Percentiles rank a stretch among this genome's conserved stretches.
These are phyloP conservation scores for Aspergillus steynii DNA, from an alignment of 495 filamentous ascomycete genomes.

Conservation along the genomic window DNA sequence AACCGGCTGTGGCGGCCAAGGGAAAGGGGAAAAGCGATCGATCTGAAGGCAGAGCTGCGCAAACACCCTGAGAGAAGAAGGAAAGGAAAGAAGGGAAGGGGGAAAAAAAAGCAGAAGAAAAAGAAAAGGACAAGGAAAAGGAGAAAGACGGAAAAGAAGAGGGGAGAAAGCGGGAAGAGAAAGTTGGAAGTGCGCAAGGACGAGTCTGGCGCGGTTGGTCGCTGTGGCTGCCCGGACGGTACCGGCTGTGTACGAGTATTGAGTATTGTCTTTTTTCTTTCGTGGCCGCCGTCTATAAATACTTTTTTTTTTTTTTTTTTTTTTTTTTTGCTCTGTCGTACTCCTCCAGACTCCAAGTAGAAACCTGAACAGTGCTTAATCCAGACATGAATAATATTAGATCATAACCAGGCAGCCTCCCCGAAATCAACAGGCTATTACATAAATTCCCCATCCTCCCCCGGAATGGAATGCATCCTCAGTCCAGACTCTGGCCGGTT, in stretches of 20 bases:
- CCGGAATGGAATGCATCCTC: background rate
- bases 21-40: constrained; percentile 40
- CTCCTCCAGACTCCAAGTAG: too few relatives aligned
- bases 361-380: too few relatives aligned
- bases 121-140: constrained; percentile 12
- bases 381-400: background rate
- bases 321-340: background rate
- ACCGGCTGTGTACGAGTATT: background rate
- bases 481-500: background rate
- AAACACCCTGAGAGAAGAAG: constrained; percentile 25
- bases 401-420: background rate
- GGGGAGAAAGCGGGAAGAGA: background rate
- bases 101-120: constrained; percentile 8
- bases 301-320: constrained; percentile 2
- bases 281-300: background rate
- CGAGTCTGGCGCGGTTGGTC: constrained; percentile 16
- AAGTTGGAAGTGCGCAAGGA: constrained; percentile 17
- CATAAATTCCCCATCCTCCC: background rate
- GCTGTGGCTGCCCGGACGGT: constrained; percentile 11
- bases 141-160: constrained; percentile 14
- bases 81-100: constrained; percentile 3
- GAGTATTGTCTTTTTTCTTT: too few relatives aligned
- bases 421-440: background rate
- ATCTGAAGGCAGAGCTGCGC: constrained; percentile 32
- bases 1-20: constrained; percentile 57